These are phyloP conservation scores for Pilatotrama ljubarskyi DNA, from an alignment of 768 basidiomycete genomes.

Conservation along the genomic window DNA sequence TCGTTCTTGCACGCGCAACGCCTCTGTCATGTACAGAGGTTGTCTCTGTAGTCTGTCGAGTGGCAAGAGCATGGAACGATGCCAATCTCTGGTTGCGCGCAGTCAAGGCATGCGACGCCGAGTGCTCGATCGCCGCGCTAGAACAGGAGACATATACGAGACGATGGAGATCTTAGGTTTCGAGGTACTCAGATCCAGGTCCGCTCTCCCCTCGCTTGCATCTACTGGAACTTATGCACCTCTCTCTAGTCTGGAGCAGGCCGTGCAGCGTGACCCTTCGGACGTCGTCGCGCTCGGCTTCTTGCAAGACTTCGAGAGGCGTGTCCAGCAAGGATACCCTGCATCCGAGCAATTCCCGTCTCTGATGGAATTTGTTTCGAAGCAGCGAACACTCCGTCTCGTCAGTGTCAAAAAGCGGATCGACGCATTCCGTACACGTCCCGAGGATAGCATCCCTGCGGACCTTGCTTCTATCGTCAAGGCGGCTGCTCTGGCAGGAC, in stretches of 20 bases:
- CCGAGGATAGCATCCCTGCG: not conserved
- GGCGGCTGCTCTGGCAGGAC: not conserved
- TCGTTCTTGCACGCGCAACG: not conserved
- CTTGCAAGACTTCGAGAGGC: not conserved
- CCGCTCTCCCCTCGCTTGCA: not conserved
- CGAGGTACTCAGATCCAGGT: not conserved
- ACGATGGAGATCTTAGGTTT: not conserved
- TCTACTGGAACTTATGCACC: not conserved
- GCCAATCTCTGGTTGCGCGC: not conserved
- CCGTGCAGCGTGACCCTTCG: not conserved
- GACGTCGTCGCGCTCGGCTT: not conserved
- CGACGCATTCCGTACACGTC: not conserved
- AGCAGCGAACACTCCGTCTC: not conserved
- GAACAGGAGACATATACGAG: not conserved
- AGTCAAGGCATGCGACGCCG: not conserved
- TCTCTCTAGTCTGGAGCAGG: not conserved
- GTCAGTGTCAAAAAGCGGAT: not conserved
- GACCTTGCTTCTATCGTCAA: not conserved
- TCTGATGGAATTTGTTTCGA: not conserved
- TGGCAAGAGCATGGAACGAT: not conserved
- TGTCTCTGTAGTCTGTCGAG: not conserved
- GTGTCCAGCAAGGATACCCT: not conserved
- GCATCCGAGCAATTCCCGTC: not conserved
- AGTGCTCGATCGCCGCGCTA: not conserved
- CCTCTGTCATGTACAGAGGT: not conserved